phyloP scores from a whole-genome alignment of 1,284 basidiomycete genomes.

The Ustilago shanxiensis region DNA sequence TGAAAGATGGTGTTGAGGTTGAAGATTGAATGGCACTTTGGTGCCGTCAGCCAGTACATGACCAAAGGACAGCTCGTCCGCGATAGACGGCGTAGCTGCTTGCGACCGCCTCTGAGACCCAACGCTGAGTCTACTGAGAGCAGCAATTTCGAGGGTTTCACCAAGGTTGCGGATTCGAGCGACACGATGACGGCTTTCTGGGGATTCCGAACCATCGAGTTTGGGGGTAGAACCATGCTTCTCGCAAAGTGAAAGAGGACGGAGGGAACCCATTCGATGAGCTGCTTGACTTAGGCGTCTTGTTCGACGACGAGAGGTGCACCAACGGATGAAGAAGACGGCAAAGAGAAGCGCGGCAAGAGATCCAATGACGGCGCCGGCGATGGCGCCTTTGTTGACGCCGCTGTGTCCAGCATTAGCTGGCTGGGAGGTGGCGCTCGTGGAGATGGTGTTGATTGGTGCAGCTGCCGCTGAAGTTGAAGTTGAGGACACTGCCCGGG shows the following conservation, averaged over 20 bases:
- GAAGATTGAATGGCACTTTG: slow-evolving; percentile 1
- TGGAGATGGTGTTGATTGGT: slow-evolving; percentile 5
- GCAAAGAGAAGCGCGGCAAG: slow-evolving; percentile 8
- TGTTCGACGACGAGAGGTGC: slow-evolving; percentile 24
- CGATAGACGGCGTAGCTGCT: not conserved
- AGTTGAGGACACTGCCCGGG: not conserved
- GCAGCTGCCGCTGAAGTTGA: slow-evolving; percentile 6
- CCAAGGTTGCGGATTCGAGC: not conserved
- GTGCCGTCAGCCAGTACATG: slow-evolving; percentile 9
- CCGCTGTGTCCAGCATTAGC: not conserved
- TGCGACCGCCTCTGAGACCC: slow-evolving; percentile 7
- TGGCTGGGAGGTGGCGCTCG: not conserved
- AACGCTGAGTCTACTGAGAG: slow-evolving; percentile 3
- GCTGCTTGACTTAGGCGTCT: slow-evolving; percentile 6
- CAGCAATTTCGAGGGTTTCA: slow-evolving; percentile 9
- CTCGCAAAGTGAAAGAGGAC: slow-evolving; percentile 12
- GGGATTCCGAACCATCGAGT: not conserved
- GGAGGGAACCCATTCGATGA: slow-evolving; percentile 8
- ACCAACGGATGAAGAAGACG: slow-evolving; percentile 20
- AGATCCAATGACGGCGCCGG: slow-evolving; percentile 21
- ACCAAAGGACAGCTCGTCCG: slow-evolving; percentile 10
- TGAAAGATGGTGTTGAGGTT: not conserved
- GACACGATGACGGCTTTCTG: not conserved
- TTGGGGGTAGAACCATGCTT: not conserved
- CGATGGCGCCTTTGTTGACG: slow-evolving; percentile 27